These are phyloP conservation scores for Diutina scorzettiae DNA, from an alignment of 1,139 yeast genomes.

Conservation along the genomic window DNA sequence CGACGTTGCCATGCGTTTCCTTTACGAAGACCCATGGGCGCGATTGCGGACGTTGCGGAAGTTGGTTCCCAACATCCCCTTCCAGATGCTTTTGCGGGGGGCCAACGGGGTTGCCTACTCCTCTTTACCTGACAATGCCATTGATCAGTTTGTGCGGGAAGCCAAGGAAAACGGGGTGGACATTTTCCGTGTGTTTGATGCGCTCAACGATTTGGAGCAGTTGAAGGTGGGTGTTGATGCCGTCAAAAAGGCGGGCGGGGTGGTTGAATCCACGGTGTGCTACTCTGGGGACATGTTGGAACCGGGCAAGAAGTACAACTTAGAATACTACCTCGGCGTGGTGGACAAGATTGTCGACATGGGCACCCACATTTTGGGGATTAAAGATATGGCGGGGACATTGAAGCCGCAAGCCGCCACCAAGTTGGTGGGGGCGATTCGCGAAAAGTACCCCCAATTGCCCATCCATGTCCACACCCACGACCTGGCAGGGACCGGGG, in stretches of 20 bases:
- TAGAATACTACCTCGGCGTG: constrained; percentile 74
- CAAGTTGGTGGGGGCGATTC: constrained; percentile 62
- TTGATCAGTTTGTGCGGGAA: constrained; percentile 89
- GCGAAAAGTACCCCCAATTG: constrained; percentile 80
- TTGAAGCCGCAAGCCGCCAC: constrained; percentile 91
- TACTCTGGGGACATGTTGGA: constrained; percentile 98
- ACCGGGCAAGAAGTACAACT: constrained; percentile 89
- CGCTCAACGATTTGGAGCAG: constrained; percentile 92
- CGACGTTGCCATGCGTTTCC: constrained; percentile 96
- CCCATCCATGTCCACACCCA: constrained; percentile 98
- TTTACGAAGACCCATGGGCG: constrained; percentile 98
- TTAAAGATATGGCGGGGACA: constrained; percentile 99
- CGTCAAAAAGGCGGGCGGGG: constrained; percentile 97
- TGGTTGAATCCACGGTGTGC: constrained; percentile 95
- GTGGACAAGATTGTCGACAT: constrained; percentile 76
- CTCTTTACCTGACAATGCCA: constrained; percentile 95
- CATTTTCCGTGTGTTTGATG: constrained; percentile 95
- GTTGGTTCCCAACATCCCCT: constrained; percentile 94
- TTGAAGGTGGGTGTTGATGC: constrained; percentile 96
- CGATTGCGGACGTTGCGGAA: constrained; percentile 79
- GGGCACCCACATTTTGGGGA: constrained; percentile 97
- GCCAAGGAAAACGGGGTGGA: constrained; percentile 96
- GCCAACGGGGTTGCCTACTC: constrained; percentile 99
- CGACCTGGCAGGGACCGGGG: constrained; percentile 99
- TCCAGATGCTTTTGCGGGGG: constrained; percentile 98